Evolutionary conservation across 345 rosid species (phyloP), one percentile per base, ranked within the genome.

Genomic region (Murraya koenigii): DNA sequence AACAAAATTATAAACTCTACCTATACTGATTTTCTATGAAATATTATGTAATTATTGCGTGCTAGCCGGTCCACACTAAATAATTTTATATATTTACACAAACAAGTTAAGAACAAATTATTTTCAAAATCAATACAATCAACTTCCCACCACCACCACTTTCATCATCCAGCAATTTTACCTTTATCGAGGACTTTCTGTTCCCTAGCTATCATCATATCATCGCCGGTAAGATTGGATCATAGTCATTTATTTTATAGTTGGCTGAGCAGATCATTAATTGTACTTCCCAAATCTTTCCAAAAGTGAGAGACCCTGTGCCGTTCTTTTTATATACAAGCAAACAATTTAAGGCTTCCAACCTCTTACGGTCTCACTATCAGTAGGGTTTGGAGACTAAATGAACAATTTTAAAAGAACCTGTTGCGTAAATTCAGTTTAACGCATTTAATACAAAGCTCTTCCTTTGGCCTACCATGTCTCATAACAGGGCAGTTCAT

Each of bases 201-300:
- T 30, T 30, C 5, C 38, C 5, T 6, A 14, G 13, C 26, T 66
- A 66, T 44, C 49, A 66, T 15, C 2, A 9, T 44, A 13, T 44
- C 49, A 58, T 44, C 72, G 26, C 35, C 22, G 26, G n/a, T 15
- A 44, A 44, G 15, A 25, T 68, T 68, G 30, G 56, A 68, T 68
- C 36, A 26, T 7, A 69, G 36, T 10, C 59, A 7, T 69, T 25
- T 69, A 71, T 19, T 71, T 71, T 54, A 44, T 22, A 20, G 75
- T 54, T 32, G 75, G 75, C 5, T 20, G 64, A 71, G 55, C 75
- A 55, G 35, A n/a, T 54, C 75, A 71, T 54, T 71, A 35, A 71
- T 20, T 55, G 8, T n/a, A 36, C 44, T 39, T 22, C 22, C 7
- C 41, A 23, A 63, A 63, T 32, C 67, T 58, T 58, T 36, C 33